Percentiles rank a stretch among this genome's conserved stretches.
These are phyloP conservation scores for Blepharisma japonicum DNA, from an alignment of 73 alveolate species.

Conservation along the genomic window DNA sequence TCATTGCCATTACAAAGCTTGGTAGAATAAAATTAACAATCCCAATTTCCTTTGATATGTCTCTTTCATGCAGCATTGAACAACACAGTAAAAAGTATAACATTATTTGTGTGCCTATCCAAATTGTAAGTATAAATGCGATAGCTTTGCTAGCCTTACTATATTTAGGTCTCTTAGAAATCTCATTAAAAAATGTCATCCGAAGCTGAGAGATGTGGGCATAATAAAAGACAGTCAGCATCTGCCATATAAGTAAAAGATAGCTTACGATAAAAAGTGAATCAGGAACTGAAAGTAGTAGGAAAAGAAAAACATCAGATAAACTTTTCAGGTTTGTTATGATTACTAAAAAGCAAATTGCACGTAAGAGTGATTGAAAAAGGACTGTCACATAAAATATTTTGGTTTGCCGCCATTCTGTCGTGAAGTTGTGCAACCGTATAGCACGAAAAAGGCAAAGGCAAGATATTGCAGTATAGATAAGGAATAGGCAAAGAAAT, in stretches of 20 bases:
- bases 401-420: constrained; percentile 15
- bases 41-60: neutral
- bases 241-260: constrained; percentile 29
- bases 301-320: neutral
- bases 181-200: neutral
- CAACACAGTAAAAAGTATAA: neutral
- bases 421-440: constrained; percentile 5
- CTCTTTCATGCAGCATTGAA: neutral
- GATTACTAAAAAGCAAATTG: neutral
- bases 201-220: constrained; percentile 14
- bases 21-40: constrained; percentile 4
- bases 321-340: neutral
- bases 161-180: constrained; percentile 5
- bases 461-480: neutral
- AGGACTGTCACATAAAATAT: constrained; percentile 6
- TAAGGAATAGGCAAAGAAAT: neutral
- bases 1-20: neutral
- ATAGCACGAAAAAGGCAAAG: neutral
- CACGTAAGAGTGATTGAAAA: neutral
- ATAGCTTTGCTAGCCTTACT: neutral
- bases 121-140: neutral
- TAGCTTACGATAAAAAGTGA: constrained; percentile 16
- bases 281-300: constrained; percentile 13
- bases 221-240: neutral
- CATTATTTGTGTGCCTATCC: neutral